A percentile compares a stretch with the other conserved stretches of the same genome.
phyloP scores from a whole-genome alignment of 805 yeast genomes.

The Metschnikowia matae region DNA sequence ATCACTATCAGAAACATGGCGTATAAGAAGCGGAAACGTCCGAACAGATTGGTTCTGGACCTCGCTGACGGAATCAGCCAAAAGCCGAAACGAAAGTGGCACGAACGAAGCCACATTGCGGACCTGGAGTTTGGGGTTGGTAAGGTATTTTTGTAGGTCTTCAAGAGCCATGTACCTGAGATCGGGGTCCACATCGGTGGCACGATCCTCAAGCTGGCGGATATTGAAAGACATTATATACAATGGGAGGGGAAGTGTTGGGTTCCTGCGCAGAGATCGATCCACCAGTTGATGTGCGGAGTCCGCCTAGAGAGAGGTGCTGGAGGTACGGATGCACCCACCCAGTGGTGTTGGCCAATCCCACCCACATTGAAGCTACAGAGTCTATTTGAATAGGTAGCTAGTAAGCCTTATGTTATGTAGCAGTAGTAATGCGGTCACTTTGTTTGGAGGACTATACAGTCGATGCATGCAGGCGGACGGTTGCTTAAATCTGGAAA shows the following conservation, averaged over 20 bases:
- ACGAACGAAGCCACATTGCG: conserved; percentile 31
- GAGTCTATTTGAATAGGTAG: too few species aligned
- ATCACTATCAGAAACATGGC: conserved; percentile 30
- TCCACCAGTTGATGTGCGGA: neutral
- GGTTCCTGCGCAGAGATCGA: neutral
- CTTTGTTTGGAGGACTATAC: neutral
- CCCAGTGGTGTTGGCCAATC: neutral
- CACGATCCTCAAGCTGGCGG: conserved; percentile 36
- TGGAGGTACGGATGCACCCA: conserved; percentile 1
- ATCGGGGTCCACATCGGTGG: conserved; percentile 72
- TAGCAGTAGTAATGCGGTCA: neutral
- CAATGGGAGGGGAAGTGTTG: neutral
- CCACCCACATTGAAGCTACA: neutral
- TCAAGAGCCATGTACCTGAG: conserved; percentile 80
- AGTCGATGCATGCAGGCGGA: neutral
- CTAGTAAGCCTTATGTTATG: too few species aligned
- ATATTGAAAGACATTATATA: conserved; percentile 22
- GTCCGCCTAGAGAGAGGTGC: neutral
- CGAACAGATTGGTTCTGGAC: conserved; percentile 73
- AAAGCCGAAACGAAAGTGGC: conserved; percentile 37
- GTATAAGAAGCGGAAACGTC: conserved; percentile 47
- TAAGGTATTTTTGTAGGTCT: conserved; percentile 46
- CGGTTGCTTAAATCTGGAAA: neutral
- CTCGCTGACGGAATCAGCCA: conserved; percentile 63
- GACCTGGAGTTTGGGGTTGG: conserved; percentile 21